Conservation (phyloP, 805 yeast species). For the Alloascoidea africana region DNA sequence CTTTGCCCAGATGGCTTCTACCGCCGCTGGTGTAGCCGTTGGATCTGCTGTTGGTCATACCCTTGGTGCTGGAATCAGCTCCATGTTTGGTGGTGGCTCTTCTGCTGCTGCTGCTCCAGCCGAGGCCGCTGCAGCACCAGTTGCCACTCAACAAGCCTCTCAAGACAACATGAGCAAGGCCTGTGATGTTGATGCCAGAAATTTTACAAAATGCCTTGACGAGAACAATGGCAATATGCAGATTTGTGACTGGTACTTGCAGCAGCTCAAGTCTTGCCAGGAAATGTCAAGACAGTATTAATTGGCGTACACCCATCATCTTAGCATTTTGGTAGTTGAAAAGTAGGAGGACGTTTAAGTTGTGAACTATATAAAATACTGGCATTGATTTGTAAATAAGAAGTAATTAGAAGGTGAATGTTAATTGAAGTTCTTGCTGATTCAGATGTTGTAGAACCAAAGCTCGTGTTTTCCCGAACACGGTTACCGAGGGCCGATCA, state of each 20-base stretch:
- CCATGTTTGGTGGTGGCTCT: constrained; percentile 74
- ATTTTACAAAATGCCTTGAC: constrained; percentile 88
- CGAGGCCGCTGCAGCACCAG: constrained; percentile 19
- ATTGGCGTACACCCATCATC: constrained; percentile 4
- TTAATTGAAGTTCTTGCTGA: too few relatives aligned
- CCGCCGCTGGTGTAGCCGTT: constrained; percentile 99
- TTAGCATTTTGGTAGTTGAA: too few relatives aligned
- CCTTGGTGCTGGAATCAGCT: constrained; percentile 83
- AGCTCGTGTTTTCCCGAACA: too few relatives aligned
- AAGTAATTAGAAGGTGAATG: too few relatives aligned
- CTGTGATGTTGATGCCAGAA: constrained; percentile 90
- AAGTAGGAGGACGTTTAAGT: too few relatives aligned
- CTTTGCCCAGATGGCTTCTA: constrained; percentile 94
- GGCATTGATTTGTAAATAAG: too few relatives aligned
- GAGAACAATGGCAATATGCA: constrained; percentile 94
- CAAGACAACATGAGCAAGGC: constrained; percentile 27
- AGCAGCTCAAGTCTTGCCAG: constrained; percentile 95
- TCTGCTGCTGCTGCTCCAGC: constrained; percentile 31
- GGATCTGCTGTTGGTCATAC: constrained; percentile 98
- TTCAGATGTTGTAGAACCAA: too few relatives aligned
- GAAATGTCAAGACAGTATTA: constrained; percentile 79
- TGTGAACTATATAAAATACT: too few relatives aligned
- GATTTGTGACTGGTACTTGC: constrained; percentile 91
- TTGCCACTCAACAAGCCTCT: constrained; percentile 13
- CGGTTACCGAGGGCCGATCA: too few relatives aligned